phyloP scores from a whole-genome alignment of 805 yeast species.

The Starmerella khaoyaiensis region DNA sequence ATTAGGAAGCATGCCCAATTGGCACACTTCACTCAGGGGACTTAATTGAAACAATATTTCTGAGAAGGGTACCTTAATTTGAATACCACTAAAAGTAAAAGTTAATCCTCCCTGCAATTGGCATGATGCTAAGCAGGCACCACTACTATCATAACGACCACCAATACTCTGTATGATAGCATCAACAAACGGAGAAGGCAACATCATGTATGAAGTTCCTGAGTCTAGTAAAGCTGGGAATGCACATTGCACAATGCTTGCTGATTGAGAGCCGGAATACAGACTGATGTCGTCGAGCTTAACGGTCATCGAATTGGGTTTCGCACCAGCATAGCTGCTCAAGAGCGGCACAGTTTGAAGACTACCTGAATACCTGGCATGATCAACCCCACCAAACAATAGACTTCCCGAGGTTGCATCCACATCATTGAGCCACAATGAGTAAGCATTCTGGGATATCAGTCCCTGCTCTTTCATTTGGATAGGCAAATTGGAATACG shows the following conservation, averaged over 20 bases:
- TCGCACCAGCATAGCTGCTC: conserved; percentile 11
- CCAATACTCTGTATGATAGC: conserved; percentile 29
- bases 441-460: conserved; percentile 34
- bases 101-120: conserved; percentile 25
- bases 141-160: conserved; percentile 30
- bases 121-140: conserved; percentile 34
- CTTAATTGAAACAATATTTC: conserved; percentile 18
- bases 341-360: conserved; percentile 29
- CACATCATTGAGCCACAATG: conserved; percentile 34
- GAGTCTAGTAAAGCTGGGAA: conserved; percentile 38
- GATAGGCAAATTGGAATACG: conserved; percentile 28
- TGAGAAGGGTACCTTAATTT: conserved; percentile 35
- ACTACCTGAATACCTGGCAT: conserved; percentile 31
- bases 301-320: conserved; percentile 14
- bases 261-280: conserved; percentile 12
- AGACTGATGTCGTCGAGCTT: conserved; percentile 13
- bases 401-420: conserved; percentile 28
- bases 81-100: conserved; percentile 41
- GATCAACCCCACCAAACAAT: conserved; percentile 36
- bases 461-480: conserved; percentile 31
- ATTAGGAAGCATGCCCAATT: conserved; percentile 23
- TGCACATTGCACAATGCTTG: conserved; percentile 8
- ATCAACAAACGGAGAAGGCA: conserved; percentile 29
- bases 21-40: conserved; percentile 15
- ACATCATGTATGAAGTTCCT: conserved; percentile 38